Conservation (phyloP, 371 early-diverging fungal genomes). For the Mucor sp. region DNA sequence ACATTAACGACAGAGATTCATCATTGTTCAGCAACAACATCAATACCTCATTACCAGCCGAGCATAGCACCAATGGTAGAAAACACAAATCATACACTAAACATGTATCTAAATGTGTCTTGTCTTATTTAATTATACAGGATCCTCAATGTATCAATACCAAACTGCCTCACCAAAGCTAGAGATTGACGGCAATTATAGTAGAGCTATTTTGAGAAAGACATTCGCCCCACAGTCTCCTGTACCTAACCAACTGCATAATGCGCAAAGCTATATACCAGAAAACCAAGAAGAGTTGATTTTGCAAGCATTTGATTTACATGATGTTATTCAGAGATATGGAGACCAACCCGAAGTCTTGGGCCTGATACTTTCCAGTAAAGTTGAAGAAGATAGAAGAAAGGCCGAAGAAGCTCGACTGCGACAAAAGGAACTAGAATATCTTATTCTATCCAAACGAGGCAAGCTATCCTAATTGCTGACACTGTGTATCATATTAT, state of each 20-base stretch:
- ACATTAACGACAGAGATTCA: background rate
- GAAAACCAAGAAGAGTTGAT: background rate
- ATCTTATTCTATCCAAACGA: constrained; percentile 8
- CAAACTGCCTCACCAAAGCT: background rate
- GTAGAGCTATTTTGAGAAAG: background rate
- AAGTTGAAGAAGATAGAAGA: constrained; percentile 54
- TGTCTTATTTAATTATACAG: background rate
- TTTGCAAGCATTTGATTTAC: constrained; percentile 21
- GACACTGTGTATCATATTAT: background rate
- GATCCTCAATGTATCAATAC: background rate
- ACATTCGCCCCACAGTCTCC: background rate
- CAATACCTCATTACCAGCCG: background rate
- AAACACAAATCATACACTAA: background rate
- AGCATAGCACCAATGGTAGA: background rate
- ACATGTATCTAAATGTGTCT: background rate
- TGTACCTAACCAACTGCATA: background rate
- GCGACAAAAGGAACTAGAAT: constrained; percentile 45
- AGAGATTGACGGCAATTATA: background rate
- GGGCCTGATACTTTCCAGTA: constrained; percentile 46
- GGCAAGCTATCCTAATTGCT: background rate
- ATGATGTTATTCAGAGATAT: constrained; percentile 41
- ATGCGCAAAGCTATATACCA: background rate
- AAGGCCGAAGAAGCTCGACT: constrained; percentile 52
- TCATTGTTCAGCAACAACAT: background rate
- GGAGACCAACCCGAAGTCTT: constrained; percentile 44